Base-by-base conservation (phyloP, 2,329 filamentous ascomycete species). In the Paracamarosporium sp. region DNA sequence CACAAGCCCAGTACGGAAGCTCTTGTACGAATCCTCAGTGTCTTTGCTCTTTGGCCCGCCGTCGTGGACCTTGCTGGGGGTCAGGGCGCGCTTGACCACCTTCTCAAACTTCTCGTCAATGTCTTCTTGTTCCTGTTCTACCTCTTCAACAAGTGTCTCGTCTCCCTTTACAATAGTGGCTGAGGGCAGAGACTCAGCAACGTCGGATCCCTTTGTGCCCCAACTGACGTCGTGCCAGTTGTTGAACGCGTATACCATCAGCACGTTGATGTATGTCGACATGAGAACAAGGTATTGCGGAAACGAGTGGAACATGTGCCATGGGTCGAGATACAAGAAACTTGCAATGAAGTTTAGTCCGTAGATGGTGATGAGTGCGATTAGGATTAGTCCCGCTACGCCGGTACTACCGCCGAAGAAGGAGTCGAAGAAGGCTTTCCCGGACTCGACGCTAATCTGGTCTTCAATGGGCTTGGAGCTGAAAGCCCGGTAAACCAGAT, bases 291-390 rank as follows among this genome's bases (percentile, higher is more conserved):
- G 83, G 77, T 98, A 98, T 73, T 91, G 88, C n/a, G 90, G 90
- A 87, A 97, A 99, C 2, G 94, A 97, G 75, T 94, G 95, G 83
- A 99, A 96, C 95, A 99, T 98, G 86, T 99, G 95, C 95, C 95
- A 99, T 22, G 95, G 95, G 78, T 99, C 95, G 71, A 97, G 84
- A 81, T 99, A 99, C 80, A 99, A 82, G 86, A 98, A 97, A 3
- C 93, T 97, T 5, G 94, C 93, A 57, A 98, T 82, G 75, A 93
- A 98, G 87, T 98, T 97, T 56, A 99, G 87, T 78, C 95, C 95
- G 75, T 97, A 98, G 55, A 96, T 98, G 61, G 94, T 91, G 61
- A 93, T 87, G 66, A 99, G 83, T 9, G 95, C 94, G 65, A 99
- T 89, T 68, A 99, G 87, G 75, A 99, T 97, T 75, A 98, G 93